A percentile compares a stretch with the other conserved stretches of the same genome.
Conservation (phyloP, 2,329 filamentous ascomycete species). For the Neopestalotiopsis clavispora region DNA sequence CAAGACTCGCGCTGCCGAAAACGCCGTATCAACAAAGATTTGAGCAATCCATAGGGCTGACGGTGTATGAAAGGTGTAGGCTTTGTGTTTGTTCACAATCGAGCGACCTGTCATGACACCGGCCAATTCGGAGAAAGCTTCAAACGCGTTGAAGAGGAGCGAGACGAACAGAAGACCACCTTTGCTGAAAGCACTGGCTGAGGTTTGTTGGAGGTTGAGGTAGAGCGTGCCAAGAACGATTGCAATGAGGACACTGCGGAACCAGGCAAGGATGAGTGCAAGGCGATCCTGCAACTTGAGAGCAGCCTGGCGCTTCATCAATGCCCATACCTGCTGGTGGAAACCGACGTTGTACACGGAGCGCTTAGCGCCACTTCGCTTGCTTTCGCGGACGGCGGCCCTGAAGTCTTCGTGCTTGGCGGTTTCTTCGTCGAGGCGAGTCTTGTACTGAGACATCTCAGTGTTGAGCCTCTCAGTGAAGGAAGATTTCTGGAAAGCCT, state of each 20-base stretch:
- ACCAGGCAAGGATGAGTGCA: constrained; percentile 75
- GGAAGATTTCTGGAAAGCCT: constrained; percentile 71
- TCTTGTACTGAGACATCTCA: constrained; percentile 74
- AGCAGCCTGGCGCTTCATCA: constrained; percentile 83
- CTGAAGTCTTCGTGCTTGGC: constrained; percentile 78
- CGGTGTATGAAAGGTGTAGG: constrained; percentile 82
- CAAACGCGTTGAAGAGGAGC: constrained; percentile 86
- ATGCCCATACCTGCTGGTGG: constrained; percentile 79
- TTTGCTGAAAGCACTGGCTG: constrained; percentile 77
- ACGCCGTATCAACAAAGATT: constrained; percentile 78
- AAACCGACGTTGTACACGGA: constrained; percentile 87
- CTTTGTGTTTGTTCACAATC: constrained; percentile 83
- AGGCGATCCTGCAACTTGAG: constrained; percentile 88
- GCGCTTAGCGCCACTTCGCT: constrained; percentile 74
- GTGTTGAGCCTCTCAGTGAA: constrained; percentile 59
- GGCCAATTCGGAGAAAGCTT: constrained; percentile 79
- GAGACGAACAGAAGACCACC: constrained; percentile 82
- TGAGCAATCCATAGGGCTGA: constrained; percentile 85
- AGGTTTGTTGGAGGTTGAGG: constrained; percentile 68
- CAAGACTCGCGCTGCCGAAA: constrained; percentile 72
- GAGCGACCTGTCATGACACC: constrained; percentile 76
- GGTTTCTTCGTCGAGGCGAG: constrained; percentile 66
- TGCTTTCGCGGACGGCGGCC: constrained; percentile 75
- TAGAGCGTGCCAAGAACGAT: constrained; percentile 83
- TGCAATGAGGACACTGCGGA: constrained; percentile 70